phyloP scores from a whole-genome alignment of 106 monocot species.

The Alisma plantagoaquatica region DNA sequence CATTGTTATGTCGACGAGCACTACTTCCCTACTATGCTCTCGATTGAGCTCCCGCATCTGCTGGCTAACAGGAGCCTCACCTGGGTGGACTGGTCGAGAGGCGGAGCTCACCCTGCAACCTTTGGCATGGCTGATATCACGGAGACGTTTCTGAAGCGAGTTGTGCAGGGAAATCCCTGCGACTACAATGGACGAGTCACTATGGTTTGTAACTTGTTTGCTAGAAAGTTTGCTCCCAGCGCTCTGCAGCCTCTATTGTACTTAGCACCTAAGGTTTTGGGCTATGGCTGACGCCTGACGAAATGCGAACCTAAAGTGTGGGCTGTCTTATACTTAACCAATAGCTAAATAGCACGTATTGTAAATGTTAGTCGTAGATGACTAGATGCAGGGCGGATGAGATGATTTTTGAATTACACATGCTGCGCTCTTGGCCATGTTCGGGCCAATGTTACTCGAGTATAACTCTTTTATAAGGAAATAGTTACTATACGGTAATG shows the following conservation, averaged over 20 bases:
- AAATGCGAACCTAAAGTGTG: too few relatives aligned
- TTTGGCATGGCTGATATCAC: constrained; percentile 39
- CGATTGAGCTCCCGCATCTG: constrained; percentile 26
- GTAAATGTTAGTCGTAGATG: too few relatives aligned
- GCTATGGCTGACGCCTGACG: constrained; percentile 20
- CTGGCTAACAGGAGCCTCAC: constrained; percentile 41
- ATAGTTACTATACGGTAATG: too few relatives aligned
- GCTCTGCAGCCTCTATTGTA: constrained; percentile 36
- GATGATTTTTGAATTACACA: too few relatives aligned
- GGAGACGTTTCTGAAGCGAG: constrained; percentile 22
- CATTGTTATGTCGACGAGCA: constrained; percentile 66
- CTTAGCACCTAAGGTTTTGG: constrained; percentile 29
- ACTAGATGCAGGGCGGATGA: too few relatives aligned
- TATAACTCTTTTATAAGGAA: too few relatives aligned
- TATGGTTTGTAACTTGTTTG: constrained; percentile 34
- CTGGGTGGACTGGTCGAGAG: constrained; percentile 48
- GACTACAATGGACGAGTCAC: constrained; percentile 20
- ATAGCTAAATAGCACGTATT: too few relatives aligned
- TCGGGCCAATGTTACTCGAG: too few relatives aligned
- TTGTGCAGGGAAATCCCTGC: constrained; percentile 22
- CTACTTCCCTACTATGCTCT: constrained; percentile 55
- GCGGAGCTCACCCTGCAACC: constrained; percentile 49
- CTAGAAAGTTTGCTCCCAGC: constrained; percentile 48
- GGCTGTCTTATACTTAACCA: too few relatives aligned
- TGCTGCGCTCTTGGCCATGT: too few relatives aligned